Evolutionary conservation across 1,284 basidiomycete genomes (phyloP).

Genomic region (Earliella scabrosa): DNA sequence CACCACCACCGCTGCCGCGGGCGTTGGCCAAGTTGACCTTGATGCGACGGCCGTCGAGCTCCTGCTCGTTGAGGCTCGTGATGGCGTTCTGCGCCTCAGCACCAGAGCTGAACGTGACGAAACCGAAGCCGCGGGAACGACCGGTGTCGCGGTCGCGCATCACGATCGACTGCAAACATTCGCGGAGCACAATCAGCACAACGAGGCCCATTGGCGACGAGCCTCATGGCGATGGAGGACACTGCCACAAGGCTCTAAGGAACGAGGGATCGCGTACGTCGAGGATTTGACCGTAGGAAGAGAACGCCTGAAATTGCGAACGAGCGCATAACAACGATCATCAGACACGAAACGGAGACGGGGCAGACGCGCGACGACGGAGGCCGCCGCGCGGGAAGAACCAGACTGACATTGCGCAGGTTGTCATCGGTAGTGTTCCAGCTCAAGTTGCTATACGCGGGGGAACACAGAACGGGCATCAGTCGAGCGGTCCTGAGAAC

Average conservation of each 20-base stretch:
- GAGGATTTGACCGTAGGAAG: conserved; percentile 65
- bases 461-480: conserved; percentile 32
- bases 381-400: conserved; percentile 42
- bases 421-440: conserved; percentile 95
- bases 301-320: conserved; percentile 65
- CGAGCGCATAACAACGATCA: conserved; percentile 30
- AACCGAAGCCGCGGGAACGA: conserved; percentile 95
- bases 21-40: conserved; percentile 96
- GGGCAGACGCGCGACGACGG: conserved; percentile 41
- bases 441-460: conserved; percentile 79
- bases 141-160: conserved; percentile 98
- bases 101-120: conserved; percentile 76
- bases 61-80: conserved; percentile 82
- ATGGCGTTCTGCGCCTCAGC: conserved; percentile 86
- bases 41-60: conserved; percentile 92
- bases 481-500: conserved; percentile 32
- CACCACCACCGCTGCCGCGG: conserved; percentile 56
- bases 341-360: conserved; percentile 36
- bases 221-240: conserved; percentile 13
- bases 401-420: conserved; percentile 80
- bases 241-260: conserved; percentile 22
- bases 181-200: conserved; percentile 23
- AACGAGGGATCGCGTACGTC: conserved; percentile 67
- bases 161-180: conserved; percentile 78
- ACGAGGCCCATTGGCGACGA: conserved; percentile 4